Evolutionary conservation across 306 rosid species (phyloP).

Genomic region (Vigna trinervia): DNA sequence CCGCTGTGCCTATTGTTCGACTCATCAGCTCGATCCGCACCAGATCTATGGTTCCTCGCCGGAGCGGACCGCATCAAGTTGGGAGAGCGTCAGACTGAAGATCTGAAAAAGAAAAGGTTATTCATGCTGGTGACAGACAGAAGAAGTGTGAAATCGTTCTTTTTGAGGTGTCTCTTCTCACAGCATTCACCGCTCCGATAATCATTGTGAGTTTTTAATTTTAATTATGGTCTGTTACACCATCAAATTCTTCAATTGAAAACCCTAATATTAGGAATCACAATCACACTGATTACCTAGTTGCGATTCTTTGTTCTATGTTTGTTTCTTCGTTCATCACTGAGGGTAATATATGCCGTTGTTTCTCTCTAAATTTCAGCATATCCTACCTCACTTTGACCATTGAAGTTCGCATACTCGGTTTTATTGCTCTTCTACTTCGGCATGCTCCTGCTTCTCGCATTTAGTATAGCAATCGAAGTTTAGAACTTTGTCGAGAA

Average conservation of each 20-base stretch:
- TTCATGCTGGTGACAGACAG: too few relatives aligned
- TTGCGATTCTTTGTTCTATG: not conserved
- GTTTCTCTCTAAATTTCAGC: not conserved
- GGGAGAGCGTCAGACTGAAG: too few relatives aligned
- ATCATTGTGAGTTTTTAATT: not conserved
- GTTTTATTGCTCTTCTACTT: not conserved
- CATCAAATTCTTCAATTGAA: not conserved
- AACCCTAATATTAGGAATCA: not conserved
- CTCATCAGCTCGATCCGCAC: too few relatives aligned
- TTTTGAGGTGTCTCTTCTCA: too few relatives aligned
- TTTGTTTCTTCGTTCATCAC: not conserved
- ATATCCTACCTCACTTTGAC: not conserved
- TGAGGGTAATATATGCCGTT: not conserved
- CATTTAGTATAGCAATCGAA: not conserved
- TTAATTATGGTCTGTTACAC: not conserved
- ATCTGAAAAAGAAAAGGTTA: too few relatives aligned
- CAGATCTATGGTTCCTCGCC: too few relatives aligned
- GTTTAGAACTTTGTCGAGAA: not conserved
- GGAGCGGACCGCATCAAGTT: too few relatives aligned
- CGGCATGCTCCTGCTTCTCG: not conserved
- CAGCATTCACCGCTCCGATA: too few relatives aligned
- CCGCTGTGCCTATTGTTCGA: too few relatives aligned
- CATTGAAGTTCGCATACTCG: not conserved
- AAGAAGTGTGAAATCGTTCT: too few relatives aligned
- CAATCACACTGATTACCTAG: not conserved